Evolutionary conservation across 495 filamentous ascomycete species (phyloP), one percentile per base, ranked within the genome.

Genomic region (Podospora pseudocomata): DNA sequence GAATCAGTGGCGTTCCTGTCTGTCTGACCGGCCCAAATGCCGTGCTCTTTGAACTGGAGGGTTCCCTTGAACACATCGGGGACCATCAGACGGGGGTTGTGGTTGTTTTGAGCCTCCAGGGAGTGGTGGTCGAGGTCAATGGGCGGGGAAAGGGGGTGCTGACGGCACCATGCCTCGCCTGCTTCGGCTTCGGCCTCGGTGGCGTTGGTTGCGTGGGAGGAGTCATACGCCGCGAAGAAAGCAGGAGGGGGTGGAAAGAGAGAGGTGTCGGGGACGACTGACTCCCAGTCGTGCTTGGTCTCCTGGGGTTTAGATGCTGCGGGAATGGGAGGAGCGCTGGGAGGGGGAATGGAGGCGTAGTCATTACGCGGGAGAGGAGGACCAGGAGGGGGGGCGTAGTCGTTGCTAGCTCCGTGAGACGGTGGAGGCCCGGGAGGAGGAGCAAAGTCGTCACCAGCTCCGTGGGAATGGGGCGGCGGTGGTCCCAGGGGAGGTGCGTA

Each of bases 211-310:
- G 89, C 85, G 4, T 86, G 86, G 19, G 91, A 94, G 55, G 70
- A 75, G 59, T 90, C 85, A 72, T 89, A 86, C 53, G 88, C 86
- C 49, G 73, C 70, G 77, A 84, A 84, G 68, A 93, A 79, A 58
- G 84, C 79, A 2, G 94, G 93, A 0, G 94, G 92, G 2, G 94
- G 94, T 0, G 93, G 93, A 62, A 97, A 89, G 49, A 88, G 84
- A 1, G 92, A 80, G 28, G 86, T 95, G 76, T 97, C 93, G 3
- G 91, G 91, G 13, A 96, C 87, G 5, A 87, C 83, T 28, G 86
- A 83, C 72, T 90, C 83, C 93, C 92, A 96, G 81, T 93, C 91
- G 74, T 96, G 91, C 72, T 90, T 86, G 15, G 71, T 44, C 69
- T 73, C 70, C 18, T 58, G n/a, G 67, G 72, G 60, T 30, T 71